Conservation (phyloP, 106 monocot species). For the Dendrobium chrysotoxum region DNA sequence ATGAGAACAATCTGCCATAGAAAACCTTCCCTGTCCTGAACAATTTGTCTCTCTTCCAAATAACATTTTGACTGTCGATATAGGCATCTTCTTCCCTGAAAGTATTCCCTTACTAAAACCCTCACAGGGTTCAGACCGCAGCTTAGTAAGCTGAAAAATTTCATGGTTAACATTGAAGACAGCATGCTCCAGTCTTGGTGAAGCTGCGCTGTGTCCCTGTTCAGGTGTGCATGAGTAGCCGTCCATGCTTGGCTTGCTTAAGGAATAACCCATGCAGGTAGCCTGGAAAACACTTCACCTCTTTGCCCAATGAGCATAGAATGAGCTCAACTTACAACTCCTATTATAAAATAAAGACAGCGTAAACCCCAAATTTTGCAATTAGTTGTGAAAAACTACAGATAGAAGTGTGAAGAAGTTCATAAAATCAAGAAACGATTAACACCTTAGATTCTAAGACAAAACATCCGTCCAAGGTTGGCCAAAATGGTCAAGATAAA, state of each 20-base stretch:
- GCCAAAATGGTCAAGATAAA: too few relatives aligned
- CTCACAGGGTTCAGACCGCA: conserved; percentile 52
- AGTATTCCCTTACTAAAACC: conserved; percentile 18
- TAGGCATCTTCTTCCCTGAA: conserved; percentile 14
- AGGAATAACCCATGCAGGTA: conserved; percentile 41
- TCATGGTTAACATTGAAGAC: conserved; percentile 36
- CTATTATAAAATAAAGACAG: not conserved
- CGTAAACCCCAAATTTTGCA: not conserved
- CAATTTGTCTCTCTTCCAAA: conserved; percentile 58
- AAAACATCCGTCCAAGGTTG: too few relatives aligned
- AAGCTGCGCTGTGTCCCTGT: conserved; percentile 7
- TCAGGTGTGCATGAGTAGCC: conserved; percentile 2
- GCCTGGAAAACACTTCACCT: not conserved
- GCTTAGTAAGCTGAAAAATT: conserved; percentile 55
- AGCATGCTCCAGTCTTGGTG: conserved; percentile 5
- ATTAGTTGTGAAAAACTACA: too few relatives aligned
- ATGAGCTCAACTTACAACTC: not conserved
- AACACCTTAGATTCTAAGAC: too few relatives aligned
- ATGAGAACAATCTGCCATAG: conserved; percentile 54
- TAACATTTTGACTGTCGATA: conserved; percentile 63
- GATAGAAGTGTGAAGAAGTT: not conserved
- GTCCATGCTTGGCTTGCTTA: conserved; percentile 47
- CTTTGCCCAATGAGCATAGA: not conserved
- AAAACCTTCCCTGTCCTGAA: conserved; percentile 62
- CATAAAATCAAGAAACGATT: not conserved